Base-by-base conservation (phyloP, 2,329 filamentous ascomycete species). In the Dryadomyces quercivorus region DNA sequence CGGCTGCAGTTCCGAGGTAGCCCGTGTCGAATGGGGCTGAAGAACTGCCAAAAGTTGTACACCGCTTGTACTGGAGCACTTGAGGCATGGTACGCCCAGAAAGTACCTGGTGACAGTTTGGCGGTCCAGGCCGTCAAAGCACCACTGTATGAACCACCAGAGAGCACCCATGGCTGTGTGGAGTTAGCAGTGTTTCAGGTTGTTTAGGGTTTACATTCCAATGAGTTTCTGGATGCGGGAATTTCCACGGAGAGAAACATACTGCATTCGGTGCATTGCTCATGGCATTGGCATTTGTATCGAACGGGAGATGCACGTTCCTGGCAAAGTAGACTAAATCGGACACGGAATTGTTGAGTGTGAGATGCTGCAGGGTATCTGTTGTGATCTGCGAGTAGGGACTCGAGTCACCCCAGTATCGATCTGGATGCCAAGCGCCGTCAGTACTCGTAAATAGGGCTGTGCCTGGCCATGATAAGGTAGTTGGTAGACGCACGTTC, bases 61-160 rank as follows among this genome's bases (percentile, higher is more conserved):
- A 81, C 72, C 1, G 75, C 73, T 59, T 82, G 66, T 1, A 82
- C 77, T 0, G 76, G 75, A 0, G 73, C 79, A 62, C 74, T 77
- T 34, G 75, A 77, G 3, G 77, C 68, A 63, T 79, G 76, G 58
- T 81, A 81, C 1, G 77, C 78, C 78, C 78, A 82, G 64, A 80
- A 78, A 0, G 76, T 80, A 7, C 75, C 78, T 0, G 77, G 76
- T 1, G 71, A 66, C 2, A 74, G 57, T 59, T 72, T 73, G 40
- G 75, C 74, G 2, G 72, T 77, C 77, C 78, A 81, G 1, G 76
- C 78, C 2, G 76, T 64, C 16, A 82, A 66, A 5, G 77, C 75
- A 44, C 78, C 79, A 36, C 71, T 72, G 62, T 82, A 82, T 0
- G 75, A 80, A 31, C 77, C 78, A 15, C 79, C 79, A 7, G 70